A percentile compares a stretch with the other conserved stretches of the same genome.
These are phyloP conservation scores for Pythium brachiatum DNA, from an alignment of 352 stramenopile species.

Conservation along the genomic window DNA sequence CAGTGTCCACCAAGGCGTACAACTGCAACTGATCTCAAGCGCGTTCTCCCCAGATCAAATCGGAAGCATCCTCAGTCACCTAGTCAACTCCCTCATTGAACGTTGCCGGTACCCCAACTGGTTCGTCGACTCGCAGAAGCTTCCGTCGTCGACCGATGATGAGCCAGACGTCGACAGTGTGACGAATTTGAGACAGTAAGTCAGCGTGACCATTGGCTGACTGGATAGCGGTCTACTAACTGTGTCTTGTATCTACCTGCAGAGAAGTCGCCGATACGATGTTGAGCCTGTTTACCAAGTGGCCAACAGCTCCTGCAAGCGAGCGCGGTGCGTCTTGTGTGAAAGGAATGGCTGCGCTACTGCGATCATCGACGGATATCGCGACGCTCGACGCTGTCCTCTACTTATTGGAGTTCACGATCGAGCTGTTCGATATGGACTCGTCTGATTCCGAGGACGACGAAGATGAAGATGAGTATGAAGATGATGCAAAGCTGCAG, in stretches of 20 bases:
- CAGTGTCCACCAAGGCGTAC: conserved; percentile 40
- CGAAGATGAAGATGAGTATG: conserved; percentile 18
- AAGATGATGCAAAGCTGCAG: neutral
- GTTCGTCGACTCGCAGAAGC: conserved; percentile 52
- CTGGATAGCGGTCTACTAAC: neutral
- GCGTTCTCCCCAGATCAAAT: conserved; percentile 35
- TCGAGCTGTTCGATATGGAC: conserved; percentile 82
- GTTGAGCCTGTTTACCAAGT: conserved; percentile 79
- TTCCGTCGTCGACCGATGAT: conserved; percentile 38
- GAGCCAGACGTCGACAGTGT: conserved; percentile 61
- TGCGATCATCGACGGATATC: conserved; percentile 49
- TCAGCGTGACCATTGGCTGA: neutral
- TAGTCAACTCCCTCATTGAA: conserved; percentile 66
- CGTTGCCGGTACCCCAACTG: conserved; percentile 59
- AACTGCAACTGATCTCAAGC: conserved; percentile 38
- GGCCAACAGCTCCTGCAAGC: conserved; percentile 43
- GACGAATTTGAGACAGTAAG: conserved; percentile 50
- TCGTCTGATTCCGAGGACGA: conserved; percentile 69
- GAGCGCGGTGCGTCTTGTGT: conserved; percentile 52
- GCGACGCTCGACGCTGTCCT: conserved; percentile 63
- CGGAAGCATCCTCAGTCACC: conserved; percentile 43
- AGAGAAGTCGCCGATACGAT: conserved; percentile 84
- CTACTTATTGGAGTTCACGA: conserved; percentile 69
- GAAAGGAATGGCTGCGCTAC: conserved; percentile 50
- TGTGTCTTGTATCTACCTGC: neutral